Percentiles rank a stretch among this genome's conserved stretches.
phyloP scores from a whole-genome alignment of 768 basidiomycete genomes.

The Gyrodon lividus region DNA sequence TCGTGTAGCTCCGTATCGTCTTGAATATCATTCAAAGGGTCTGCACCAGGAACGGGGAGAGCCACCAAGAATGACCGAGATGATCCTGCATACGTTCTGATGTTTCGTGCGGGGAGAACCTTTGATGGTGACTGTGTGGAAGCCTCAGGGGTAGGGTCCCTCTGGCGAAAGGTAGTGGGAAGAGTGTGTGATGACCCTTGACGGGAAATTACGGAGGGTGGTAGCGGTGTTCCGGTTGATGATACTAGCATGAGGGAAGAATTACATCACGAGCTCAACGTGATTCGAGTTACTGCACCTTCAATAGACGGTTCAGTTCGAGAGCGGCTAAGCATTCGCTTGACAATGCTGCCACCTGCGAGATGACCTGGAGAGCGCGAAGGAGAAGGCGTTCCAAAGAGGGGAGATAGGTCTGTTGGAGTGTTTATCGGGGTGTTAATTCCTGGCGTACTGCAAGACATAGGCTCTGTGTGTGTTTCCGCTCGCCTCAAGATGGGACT shows the following conservation, averaged over 20 bases:
- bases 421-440: constrained; percentile 22
- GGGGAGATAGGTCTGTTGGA: constrained; percentile 44
- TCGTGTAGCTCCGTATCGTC: constrained; percentile 59
- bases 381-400: constrained; percentile 39
- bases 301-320: constrained; percentile 59
- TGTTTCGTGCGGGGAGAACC: constrained; percentile 32
- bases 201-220: constrained; percentile 14
- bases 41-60: constrained; percentile 41
- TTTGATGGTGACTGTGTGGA: constrained; percentile 28
- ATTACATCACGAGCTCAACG: background rate
- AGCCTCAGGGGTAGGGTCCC: constrained; percentile 26
- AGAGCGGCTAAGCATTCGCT: constrained; percentile 72
- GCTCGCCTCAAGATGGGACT: background rate
- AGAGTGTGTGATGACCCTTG: constrained; percentile 23
- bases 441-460: background rate
- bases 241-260: constrained; percentile 5
- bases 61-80: constrained; percentile 80
- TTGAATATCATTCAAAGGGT: constrained; percentile 35
- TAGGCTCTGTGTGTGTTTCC: background rate
- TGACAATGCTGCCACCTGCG: constrained; percentile 47
- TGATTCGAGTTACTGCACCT: background rate
- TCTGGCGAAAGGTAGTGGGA: constrained; percentile 19
- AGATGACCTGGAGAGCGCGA: constrained; percentile 32
- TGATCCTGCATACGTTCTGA: constrained; percentile 70
- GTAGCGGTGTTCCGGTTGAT: background rate